These are phyloP conservation scores for Rosa persica DNA, from an alignment of 306 rosid species.

Conservation along the genomic window DNA sequence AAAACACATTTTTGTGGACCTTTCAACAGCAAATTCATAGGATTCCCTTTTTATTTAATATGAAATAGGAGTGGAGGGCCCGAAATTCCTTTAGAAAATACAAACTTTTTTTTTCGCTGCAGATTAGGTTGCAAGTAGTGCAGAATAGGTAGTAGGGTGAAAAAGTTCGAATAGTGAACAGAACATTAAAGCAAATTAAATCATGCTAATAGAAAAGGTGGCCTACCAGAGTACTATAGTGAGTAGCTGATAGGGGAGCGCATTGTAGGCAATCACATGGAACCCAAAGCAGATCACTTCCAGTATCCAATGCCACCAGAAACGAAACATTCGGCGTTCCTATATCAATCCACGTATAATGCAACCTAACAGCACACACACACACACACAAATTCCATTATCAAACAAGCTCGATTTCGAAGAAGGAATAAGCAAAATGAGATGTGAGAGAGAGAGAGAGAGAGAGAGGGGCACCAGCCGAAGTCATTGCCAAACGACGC, in stretches of 20 bases:
- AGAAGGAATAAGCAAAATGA: neutral
- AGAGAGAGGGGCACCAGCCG: conserved; percentile 58
- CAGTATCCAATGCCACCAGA: conserved; percentile 93
- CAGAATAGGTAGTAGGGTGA: neutral
- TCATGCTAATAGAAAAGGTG: neutral
- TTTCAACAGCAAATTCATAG: neutral
- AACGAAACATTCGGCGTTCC: conserved; percentile 89
- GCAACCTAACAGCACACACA: conserved; percentile 80
- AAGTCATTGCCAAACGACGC: conserved; percentile 80
- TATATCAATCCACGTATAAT: conserved; percentile 89
- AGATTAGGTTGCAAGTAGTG: too few relatives aligned
- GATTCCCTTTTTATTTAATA: neutral
- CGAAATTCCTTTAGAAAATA: neutral
- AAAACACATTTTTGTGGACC: too few relatives aligned
- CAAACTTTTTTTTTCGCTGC: neutral
- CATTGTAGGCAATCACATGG: conserved; percentile 91
- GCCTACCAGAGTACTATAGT: conserved; percentile 71
- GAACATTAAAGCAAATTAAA: neutral
- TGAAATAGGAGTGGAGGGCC: neutral
- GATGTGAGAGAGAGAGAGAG: neutral
- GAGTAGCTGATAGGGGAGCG: conserved; percentile 77
- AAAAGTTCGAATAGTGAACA: neutral
- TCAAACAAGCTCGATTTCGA: neutral
- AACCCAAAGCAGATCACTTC: conserved; percentile 94
- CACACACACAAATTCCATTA: neutral